phyloP scores from a whole-genome alignment of 441 rosid genomes.

The Populus hybrid region DNA sequence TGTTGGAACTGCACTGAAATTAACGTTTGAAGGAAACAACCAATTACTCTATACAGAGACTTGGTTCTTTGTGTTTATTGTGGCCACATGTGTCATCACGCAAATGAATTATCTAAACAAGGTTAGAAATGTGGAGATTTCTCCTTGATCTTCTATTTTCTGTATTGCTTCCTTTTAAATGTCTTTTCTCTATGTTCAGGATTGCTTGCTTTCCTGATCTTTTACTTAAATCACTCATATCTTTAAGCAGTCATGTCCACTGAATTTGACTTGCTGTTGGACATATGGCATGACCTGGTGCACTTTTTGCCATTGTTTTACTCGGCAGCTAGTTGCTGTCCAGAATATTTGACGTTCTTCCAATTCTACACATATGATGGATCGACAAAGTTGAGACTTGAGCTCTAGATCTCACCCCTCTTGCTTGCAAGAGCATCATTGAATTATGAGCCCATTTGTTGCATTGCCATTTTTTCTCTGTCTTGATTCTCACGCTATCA shows the following conservation, averaged over 20 bases:
- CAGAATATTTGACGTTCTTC: neutral
- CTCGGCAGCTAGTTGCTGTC: neutral
- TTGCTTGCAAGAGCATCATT: too few species aligned
- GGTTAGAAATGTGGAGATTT: slow-evolving; percentile 30
- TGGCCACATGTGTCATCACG: slow-evolving; percentile 21
- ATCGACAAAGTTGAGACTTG: too few species aligned
- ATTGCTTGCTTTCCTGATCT: neutral
- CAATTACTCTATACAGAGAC: slow-evolving; percentile 58
- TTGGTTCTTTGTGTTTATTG: slow-evolving; percentile 60
- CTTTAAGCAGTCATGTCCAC: neutral
- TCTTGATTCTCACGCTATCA: too few species aligned
- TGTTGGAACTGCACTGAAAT: slow-evolving; percentile 62
- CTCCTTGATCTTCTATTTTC: neutral
- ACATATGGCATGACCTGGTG: neutral
- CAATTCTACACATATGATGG: neutral
- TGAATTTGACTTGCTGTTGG: neutral
- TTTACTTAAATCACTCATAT: neutral
- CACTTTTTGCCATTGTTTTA: neutral
- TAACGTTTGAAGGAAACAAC: slow-evolving; percentile 71
- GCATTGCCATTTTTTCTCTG: too few species aligned
- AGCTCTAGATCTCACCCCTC: too few species aligned
- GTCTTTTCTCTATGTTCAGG: neutral
- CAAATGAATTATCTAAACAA: slow-evolving; percentile 71
- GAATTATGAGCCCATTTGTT: too few species aligned
- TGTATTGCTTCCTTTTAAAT: neutral